Conservation (phyloP, 140 eudicot genomes). For the Eryngium alpinum region DNA sequence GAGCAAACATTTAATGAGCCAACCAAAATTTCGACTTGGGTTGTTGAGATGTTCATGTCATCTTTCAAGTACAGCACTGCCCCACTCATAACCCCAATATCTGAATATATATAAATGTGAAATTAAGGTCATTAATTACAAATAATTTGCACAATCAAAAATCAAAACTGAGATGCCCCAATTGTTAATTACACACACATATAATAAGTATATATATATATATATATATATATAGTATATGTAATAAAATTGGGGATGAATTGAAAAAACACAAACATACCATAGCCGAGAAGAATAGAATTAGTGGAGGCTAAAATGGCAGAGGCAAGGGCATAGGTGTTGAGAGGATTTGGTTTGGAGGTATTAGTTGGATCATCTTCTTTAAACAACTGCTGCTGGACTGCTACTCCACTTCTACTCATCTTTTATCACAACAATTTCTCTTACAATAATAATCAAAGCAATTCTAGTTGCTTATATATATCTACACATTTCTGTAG, state of each 20-base stretch:
- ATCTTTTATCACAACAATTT: too few relatives aligned
- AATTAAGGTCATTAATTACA: too few relatives aligned
- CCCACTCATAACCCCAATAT: slow-evolving; percentile 90
- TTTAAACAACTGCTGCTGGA: neutral
- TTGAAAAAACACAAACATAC: slow-evolving; percentile 20
- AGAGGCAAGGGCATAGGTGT: slow-evolving; percentile 63
- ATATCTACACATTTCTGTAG: too few relatives aligned
- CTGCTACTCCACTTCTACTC: neutral
- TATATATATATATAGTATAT: too few relatives aligned
- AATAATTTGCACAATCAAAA: too few relatives aligned
- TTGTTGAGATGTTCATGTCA: slow-evolving; percentile 39
- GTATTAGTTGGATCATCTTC: neutral
- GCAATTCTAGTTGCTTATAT: too few relatives aligned
- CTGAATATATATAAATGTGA: slow-evolving; percentile 29
- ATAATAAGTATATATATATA: too few relatives aligned
- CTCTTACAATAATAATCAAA: too few relatives aligned
- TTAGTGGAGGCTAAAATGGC: slow-evolving; percentile 81
- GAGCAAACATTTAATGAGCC: slow-evolving; percentile 66
- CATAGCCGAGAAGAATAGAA: slow-evolving; percentile 76
- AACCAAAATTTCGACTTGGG: slow-evolving; percentile 56
- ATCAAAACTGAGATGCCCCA: too few relatives aligned
- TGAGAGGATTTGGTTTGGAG: slow-evolving; percentile 26
- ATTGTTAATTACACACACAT: too few relatives aligned
- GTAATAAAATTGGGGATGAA: too few relatives aligned
- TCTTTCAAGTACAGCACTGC: slow-evolving; percentile 61